Conservation (phyloP, 2,329 filamentous ascomycete species). For the Colletotrichum sp. region DNA sequence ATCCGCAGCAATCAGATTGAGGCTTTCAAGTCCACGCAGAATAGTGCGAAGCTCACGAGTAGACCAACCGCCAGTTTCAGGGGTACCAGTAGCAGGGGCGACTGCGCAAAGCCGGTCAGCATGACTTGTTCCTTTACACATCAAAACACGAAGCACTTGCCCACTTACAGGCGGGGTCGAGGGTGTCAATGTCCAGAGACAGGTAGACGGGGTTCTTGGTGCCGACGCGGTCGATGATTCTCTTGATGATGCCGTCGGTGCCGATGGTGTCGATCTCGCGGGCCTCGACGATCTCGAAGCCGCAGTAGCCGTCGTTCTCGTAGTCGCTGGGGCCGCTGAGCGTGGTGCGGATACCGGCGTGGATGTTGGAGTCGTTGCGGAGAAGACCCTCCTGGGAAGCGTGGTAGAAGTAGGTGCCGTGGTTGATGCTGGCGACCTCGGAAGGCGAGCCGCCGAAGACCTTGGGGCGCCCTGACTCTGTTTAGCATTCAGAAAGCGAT, state of each 20-base stretch:
- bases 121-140: neutral
- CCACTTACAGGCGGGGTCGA: constrained; percentile 74
- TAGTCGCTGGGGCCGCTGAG: constrained; percentile 81
- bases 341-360: constrained; percentile 86
- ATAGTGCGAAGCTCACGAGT: constrained; percentile 77
- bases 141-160: neutral
- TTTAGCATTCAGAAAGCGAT: constrained; percentile 22
- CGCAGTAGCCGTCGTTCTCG: constrained; percentile 84
- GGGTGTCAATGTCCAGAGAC: constrained; percentile 85
- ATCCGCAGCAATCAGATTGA: constrained; percentile 74
- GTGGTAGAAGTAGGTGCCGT: constrained; percentile 90
- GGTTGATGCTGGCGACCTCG: constrained; percentile 79
- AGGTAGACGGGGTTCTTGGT: constrained; percentile 79
- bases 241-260: constrained; percentile 76
- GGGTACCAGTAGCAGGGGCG: constrained; percentile 76
- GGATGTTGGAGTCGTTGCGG: constrained; percentile 84
- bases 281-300: constrained; percentile 83
- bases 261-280: constrained; percentile 57
- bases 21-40: constrained; percentile 69
- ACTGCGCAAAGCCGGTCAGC: constrained; percentile 41
- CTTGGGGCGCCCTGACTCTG: constrained; percentile 76
- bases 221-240: constrained; percentile 77
- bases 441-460: constrained; percentile 85
- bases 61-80: constrained; percentile 78
- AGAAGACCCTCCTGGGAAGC: constrained; percentile 79